Conservation (phyloP, 2,329 filamentous ascomycete genomes). For the Cytospora paraplurivora region DNA sequence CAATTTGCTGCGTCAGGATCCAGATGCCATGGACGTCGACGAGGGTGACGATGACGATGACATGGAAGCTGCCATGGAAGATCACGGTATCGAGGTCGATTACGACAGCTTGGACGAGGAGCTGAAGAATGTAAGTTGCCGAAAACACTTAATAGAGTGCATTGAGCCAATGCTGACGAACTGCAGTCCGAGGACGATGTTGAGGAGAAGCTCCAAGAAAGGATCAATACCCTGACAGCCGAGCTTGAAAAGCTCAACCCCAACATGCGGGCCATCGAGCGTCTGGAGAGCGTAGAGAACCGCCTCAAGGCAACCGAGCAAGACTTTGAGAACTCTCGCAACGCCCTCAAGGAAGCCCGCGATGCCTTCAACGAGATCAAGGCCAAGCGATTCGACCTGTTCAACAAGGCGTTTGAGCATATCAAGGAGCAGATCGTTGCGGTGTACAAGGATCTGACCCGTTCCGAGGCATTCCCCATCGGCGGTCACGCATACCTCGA, state of each 20-base stretch:
- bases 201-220: constrained; percentile 77
- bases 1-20: constrained; percentile 71
- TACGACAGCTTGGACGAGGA: constrained; percentile 83
- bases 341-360: constrained; percentile 71
- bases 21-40: constrained; percentile 92
- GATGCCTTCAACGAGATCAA: constrained; percentile 84
- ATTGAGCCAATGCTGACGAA: constrained; percentile 35
- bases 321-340: constrained; percentile 85
- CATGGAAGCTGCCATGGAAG: constrained; percentile 70
- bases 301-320: constrained; percentile 82
- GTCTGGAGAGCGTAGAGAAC: constrained; percentile 81
- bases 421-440: constrained; percentile 92
- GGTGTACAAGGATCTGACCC: constrained; percentile 94
- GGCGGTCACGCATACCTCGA: constrained; percentile 88
- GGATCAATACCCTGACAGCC: constrained; percentile 70
- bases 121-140: constrained; percentile 67
- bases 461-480: constrained; percentile 87
- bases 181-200: constrained; percentile 66
- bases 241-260: constrained; percentile 94
- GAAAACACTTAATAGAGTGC: not conserved
- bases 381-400: constrained; percentile 81
- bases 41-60: constrained; percentile 65
- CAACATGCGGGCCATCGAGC: constrained; percentile 94
- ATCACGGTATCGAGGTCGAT: constrained; percentile 89
- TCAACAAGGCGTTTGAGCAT: constrained; percentile 93